Evolutionary conservation across 1,284 basidiomycete species (phyloP), one percentile per base, ranked within the genome.

Genomic region (Tilletia horrida): DNA sequence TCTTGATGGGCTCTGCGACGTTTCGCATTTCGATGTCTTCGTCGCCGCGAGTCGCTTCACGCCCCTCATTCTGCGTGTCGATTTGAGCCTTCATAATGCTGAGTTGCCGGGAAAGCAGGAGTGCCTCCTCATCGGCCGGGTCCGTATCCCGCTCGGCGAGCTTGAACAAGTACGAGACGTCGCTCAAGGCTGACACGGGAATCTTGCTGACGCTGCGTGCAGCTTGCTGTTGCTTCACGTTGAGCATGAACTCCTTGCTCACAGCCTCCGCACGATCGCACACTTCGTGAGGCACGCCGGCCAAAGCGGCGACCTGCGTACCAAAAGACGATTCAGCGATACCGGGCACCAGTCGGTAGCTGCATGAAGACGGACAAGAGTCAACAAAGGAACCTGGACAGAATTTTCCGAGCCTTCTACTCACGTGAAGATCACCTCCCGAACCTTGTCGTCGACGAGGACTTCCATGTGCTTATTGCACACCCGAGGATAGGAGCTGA

Each of bases 291-390:
- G 78, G 80, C 40, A 81, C 76, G 9, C 80, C 80, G 1, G 80
- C 80, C 3, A 81, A 71, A 1, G 74, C 76, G 4, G 80, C 80
- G 31, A 81, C 80, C 64, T 81, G 76, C 3, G 79, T 81, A 31
- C 80, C 94, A 78, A 97, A 96, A 0, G 92, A 95, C 3, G 91
- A 92, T 67, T 90, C 88, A 0, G 94, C 94, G 47, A 90, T 88
- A 62, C 80, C 80, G 25, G 70, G 68, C n/a, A 81, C 74, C 9
- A 81, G 72, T 29, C 75, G 74, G 64, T 81, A 81, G 9, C 75
- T 76, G 68, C n/a, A 27, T 65, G 8, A 40, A 25, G 7, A 42
- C 23, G 31, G 23, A 31, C 14, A 23, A n/a, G 59, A 63, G 45
- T 29, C 29, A 62, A 18, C 42, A 29, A 42, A n/a, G n/a, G n/a